phyloP scores from a whole-genome alignment of 345 rosid genomes.

The Theobroma cacao region DNA sequence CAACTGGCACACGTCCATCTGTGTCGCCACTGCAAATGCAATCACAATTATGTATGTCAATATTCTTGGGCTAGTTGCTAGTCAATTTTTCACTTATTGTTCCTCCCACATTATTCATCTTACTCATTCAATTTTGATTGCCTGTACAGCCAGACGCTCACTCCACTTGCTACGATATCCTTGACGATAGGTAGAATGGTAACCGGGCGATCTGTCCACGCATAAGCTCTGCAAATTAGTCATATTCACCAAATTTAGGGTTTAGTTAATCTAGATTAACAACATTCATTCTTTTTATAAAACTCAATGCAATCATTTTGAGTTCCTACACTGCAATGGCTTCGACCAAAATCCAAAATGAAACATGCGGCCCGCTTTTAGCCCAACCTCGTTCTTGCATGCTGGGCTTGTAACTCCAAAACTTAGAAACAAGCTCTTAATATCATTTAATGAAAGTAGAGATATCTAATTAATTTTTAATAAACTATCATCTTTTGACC shows the following conservation, averaged over 20 bases:
- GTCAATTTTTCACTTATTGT: neutral
- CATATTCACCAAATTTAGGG: no score
- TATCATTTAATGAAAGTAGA: no score
- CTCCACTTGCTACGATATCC: constrained; percentile 52
- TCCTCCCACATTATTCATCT: neutral
- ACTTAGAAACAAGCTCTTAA: no score
- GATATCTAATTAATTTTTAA: neutral
- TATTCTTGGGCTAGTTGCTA: neutral
- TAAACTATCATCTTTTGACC: no score
- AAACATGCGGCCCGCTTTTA: neutral
- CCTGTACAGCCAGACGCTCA: constrained; percentile 62
- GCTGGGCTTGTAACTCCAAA: no score
- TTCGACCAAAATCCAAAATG: neutral
- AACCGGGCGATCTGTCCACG: constrained; percentile 14
- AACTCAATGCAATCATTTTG: no score
- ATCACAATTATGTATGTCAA: neutral
- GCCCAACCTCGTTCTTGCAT: constrained; percentile 16
- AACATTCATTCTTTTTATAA: no score
- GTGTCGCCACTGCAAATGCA: constrained; percentile 43
- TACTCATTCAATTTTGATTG: neutral
- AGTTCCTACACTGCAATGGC: no score
- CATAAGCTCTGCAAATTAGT: constrained; percentile 15
- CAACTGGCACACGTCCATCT: constrained; percentile 56
- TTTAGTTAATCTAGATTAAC: no score
- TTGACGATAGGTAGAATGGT: constrained; percentile 49